Evolutionary conservation across 768 basidiomycete genomes (phyloP), one percentile per base, ranked within the genome.

Genomic region (Mycena chlorophos): DNA sequence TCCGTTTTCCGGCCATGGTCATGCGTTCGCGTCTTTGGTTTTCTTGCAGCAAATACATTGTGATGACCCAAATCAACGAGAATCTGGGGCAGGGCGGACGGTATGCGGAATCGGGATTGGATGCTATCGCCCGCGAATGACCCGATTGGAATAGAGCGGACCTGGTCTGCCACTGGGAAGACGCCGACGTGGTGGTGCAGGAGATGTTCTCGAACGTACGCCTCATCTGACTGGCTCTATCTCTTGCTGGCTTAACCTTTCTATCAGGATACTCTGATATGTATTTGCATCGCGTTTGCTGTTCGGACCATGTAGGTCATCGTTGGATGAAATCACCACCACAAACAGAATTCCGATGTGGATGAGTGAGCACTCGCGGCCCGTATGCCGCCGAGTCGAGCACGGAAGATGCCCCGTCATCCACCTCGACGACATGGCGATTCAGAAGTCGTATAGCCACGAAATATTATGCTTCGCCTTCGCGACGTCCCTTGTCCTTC

Each of bases 161-260:
- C 69, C 82, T 94, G 73, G 81, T 80, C 47, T 91, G 88, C 58
- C 91, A 94, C 65, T 94, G 91, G 91, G 91, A 94, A 74, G 91
- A 93, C 60, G 81, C 83, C 50, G 91, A 94, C 66, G 75, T 79
- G 49, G 84, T 91, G 55, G 79, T 85, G 38, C 85, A 90, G 69
- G 91, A 93, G 71, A 76, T 93, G 67, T 91, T 81, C 72, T 77
- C 78, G 45, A 94, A 90, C 66, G 91, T 91, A 71, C 59, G 88
- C 75, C 49, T 57, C 40, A 37, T 50, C 57, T 39, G 25, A 31
- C 42, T 54, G 58, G 49, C 56, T 38, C 25, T 51, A 34, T 47
- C 28, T 37, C 48, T 52, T 26, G 55, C 56, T 30, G 49, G 37
- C 19, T 3, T 26, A 40, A 46, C 38, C n/a, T 20, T 40, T 52